Conservation (phyloP, 169 alveolate species). For the Babesia ovis region DNA sequence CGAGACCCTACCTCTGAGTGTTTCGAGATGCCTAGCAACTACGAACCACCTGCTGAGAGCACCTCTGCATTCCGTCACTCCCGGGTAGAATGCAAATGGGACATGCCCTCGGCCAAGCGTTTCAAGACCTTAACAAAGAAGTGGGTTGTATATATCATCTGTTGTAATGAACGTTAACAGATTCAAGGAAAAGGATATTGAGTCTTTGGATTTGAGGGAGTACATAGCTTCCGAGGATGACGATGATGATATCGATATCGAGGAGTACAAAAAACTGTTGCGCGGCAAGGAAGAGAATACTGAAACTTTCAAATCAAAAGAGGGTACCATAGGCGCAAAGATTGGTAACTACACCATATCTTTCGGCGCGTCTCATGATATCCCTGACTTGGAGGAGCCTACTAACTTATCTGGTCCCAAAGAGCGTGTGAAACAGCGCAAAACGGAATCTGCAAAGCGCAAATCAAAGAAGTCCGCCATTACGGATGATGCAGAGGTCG, state of each 20-base stretch:
- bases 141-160: constrained; percentile 2
- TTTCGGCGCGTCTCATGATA: constrained; percentile 45
- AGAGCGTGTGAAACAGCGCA: background rate
- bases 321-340: constrained; percentile 40
- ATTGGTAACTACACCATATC: constrained; percentile 62
- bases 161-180: background rate
- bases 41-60: constrained; percentile 84
- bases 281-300: background rate
- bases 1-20: constrained; percentile 87
- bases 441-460: constrained; percentile 1
- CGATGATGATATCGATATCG: constrained; percentile 16
- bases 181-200: constrained; percentile 42
- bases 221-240: constrained; percentile 62
- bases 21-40: constrained; percentile 87
- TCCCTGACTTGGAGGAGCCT: constrained; percentile 31
- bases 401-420: background rate
- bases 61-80: constrained; percentile 92
- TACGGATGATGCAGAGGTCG: constrained; percentile 4
- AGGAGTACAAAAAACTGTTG: constrained; percentile 9
- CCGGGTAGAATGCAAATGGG: constrained; percentile 94
- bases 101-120: constrained; percentile 89
- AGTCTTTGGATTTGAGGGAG: constrained; percentile 41
- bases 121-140: constrained; percentile 78
- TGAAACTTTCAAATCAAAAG: background rate
- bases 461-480: constrained; percentile 19